Base-by-base conservation (phyloP, 805 yeast genomes). In the Candida succiphila region DNA sequence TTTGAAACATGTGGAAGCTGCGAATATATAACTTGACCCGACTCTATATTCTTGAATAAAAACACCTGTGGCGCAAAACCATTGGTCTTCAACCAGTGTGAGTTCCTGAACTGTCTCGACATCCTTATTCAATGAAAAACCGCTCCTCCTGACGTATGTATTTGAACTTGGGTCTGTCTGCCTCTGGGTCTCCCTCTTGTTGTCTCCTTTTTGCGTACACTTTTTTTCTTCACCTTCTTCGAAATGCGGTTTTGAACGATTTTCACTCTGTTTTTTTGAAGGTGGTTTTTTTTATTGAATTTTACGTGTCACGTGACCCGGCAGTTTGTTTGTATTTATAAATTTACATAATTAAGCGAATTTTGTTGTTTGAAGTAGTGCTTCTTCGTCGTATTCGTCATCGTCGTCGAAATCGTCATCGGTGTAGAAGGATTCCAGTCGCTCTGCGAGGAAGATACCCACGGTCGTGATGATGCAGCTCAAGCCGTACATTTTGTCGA, bases 11-110 rank as follows among this genome's bases (percentile, higher is more conserved):
- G 67, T 26, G 95, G 92, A 10, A 82, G 71, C 58, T 88, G 96
- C 5, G 95, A 78, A 55, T 86, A 88, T 9, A 85, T 58, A 15
- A 87, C 94, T 63, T 88, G 96, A 5, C 96, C 96, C 27, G 81
- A 69, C 60, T 85, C 92, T 31, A 85, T 58, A 63, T 88, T 87
- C 52, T 92, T 74, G 65, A 83, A 89, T 28, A 86, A 58, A 51
- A 69, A 84, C 10, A 88, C 81, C 49, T 81, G 88, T 8, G 96
- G 95, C 3, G 85, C 94, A 54, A 74, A 72, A 8, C 74, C 72
- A 42, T 80, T 72, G 36, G 57, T 52, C 33, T 62, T 56, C 30
- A 78, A 59, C 84, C 85, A 77, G 34, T 58, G 46, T 10, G 79
- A 70, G 17, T 69, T 62, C 50, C 82, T 72, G 51, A 70, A 72